Evolutionary conservation across 1,284 basidiomycete species (phyloP), one percentile per base, ranked within the genome.

Genomic region (Naganishia sp.): DNA sequence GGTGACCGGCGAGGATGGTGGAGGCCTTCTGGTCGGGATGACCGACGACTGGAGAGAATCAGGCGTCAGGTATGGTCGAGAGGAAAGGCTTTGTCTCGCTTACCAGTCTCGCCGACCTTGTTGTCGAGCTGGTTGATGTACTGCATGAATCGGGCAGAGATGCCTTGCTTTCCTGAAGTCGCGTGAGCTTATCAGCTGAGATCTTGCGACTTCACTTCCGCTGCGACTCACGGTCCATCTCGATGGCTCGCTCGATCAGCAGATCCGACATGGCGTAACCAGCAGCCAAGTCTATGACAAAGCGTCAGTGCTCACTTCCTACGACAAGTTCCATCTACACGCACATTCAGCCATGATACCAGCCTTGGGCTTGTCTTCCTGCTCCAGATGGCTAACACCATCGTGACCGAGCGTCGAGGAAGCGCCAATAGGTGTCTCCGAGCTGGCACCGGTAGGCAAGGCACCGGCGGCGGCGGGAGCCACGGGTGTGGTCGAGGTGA

Each of bases 171-270:
- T 65, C 84, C 89, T 90, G 69, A 11, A 45, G n/a, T 25, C 5
- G 11, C 1, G 7, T 42, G 18, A 42, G 18, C 16, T 42, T 21
- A 2, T 55, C 53, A 55, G 36, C 13, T 39, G 16, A 33, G 18
- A 42, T 18, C 18, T 18, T 13, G n/a, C 16, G 16, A 4, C 11
- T 4, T 5, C 15, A 21, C 18, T 18, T 16, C 16, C 15, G 10
- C 16, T 6, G n/a, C 16, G 21, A 81, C 87, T 72, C 72, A 90
- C 89, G 81, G 80, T 95, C 92, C 59, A 93, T 82, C 68, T 93
- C 90, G 74, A 97, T 96, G 28, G 93, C 91, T 69, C 87, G 87
- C 72, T 89, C 84, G 55, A 96, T 83, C 70, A 93, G 85, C 65
- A 84, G 77, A 76, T 96, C 93, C 25, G 88, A 87, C 46, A 96